Evolutionary conservation across 2,329 filamentous ascomycete genomes (phyloP), one percentile per base, ranked within the genome.

Genomic region (Cercospora canescens): DNA sequence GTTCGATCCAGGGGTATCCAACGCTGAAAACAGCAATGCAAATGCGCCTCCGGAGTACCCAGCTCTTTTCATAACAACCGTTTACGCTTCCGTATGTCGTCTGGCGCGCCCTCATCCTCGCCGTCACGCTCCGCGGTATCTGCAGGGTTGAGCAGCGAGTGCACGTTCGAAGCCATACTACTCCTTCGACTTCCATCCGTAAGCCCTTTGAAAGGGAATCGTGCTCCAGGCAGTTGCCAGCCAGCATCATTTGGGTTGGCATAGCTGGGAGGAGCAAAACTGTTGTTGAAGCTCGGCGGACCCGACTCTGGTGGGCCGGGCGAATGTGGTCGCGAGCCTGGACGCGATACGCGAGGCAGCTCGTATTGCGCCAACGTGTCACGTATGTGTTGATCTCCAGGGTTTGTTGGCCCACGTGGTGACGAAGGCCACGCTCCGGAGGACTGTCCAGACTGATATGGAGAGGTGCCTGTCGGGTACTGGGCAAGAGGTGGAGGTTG

Each of bases 91-190:
- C 88, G 81, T 1, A 65, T 30, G 65, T 89, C 87, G 21, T 88
- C 87, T 57, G 79, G 78, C 62, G 83, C 81, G 26, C 83, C 81
- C 65, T 88, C 83, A 65, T 90, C 88, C 74, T 90, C 88, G 54
- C 88, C 88, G 21, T 87, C 85, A 65, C 87, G 79, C 76, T 91
- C 89, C 1, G 85, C 86, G 1, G 88, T 90, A 70, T 90, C 88
- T 14, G 88, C 87, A 6, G 89, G 89, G 70, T 91, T 91, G 1
- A 91, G 81, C 26, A 91, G 77, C 6, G 85, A 88, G 75, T 89
- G 87, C 24, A 89, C 86, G 71, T 89, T 91, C 70, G 88, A 90
- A 6, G 89, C 89, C 89, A 91, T 91, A 73, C 88, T 91, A 28
- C 87, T 88, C 67, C 89, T 83, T 62, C 89, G 80, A 7, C 88